phyloP scores from a whole-genome alignment of 2,329 filamentous ascomycete genomes.

The Trichoderma sp. region DNA sequence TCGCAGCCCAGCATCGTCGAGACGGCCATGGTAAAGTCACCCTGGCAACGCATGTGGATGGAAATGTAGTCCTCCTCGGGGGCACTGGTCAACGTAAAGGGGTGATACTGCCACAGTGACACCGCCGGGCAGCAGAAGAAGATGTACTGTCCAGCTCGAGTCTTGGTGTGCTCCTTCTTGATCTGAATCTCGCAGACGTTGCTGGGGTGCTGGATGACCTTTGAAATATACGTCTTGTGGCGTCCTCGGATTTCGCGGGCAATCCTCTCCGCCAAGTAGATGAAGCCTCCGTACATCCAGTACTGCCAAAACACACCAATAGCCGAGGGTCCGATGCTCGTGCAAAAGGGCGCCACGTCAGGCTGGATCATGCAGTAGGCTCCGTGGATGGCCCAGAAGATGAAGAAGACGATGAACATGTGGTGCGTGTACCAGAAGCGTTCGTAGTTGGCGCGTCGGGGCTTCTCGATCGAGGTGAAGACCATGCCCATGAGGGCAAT shows the following conservation, averaged over 20 bases:
- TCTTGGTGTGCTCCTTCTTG: slow-evolving; percentile 85
- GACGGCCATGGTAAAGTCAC: slow-evolving; percentile 74
- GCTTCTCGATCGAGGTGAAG: slow-evolving; percentile 74
- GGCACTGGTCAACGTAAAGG: slow-evolving; percentile 82
- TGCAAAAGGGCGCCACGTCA: slow-evolving; percentile 77
- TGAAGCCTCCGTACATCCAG: slow-evolving; percentile 82
- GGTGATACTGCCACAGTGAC: slow-evolving; percentile 86
- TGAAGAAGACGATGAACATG: slow-evolving; percentile 83
- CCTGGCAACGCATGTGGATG: slow-evolving; percentile 79
- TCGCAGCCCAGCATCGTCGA: slow-evolving; percentile 75
- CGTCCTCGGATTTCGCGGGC: slow-evolving; percentile 76
- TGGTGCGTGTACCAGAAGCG: slow-evolving; percentile 92
- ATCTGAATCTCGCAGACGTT: slow-evolving; percentile 91
- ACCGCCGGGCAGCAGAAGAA: slow-evolving; percentile 86
- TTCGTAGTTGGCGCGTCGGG: slow-evolving; percentile 78
- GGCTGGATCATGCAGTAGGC: slow-evolving; percentile 90
- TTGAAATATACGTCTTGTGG: slow-evolving; percentile 84
- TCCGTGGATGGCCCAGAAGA: slow-evolving; percentile 89
- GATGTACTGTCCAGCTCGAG: slow-evolving; percentile 81
- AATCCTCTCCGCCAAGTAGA: slow-evolving; percentile 77
- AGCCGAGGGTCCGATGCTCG: slow-evolving; percentile 63
- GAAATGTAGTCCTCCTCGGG: slow-evolving; percentile 91
- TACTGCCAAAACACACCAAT: slow-evolving; percentile 86
- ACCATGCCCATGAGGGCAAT: slow-evolving; percentile 77
- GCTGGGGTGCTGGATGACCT: slow-evolving; percentile 86